phyloP scores from a whole-genome alignment of 2,329 filamentous ascomycete species.

The Penicillium sp. region DNA sequence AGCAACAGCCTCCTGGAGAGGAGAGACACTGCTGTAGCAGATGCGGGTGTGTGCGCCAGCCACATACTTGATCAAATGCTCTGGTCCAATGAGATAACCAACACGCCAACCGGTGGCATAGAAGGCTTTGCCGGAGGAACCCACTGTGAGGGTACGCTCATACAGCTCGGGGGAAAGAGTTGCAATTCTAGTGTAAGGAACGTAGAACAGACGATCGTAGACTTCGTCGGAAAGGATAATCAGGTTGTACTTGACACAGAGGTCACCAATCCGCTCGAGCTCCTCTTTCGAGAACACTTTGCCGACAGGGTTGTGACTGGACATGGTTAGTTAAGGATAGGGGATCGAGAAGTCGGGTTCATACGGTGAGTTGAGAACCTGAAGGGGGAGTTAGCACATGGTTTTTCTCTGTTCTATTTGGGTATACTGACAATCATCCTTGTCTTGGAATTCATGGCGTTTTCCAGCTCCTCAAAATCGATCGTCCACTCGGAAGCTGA shows the following conservation, averaged over 20 bases:
- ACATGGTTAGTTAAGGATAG: conserved; percentile 2
- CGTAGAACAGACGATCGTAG: conserved; percentile 93
- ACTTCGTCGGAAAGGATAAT: conserved; percentile 92
- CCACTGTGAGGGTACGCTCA: conserved; percentile 84
- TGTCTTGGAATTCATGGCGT: conserved; percentile 77
- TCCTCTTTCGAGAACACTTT: conserved; percentile 89
- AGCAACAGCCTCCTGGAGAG: conserved; percentile 89
- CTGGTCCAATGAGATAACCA: conserved; percentile 88
- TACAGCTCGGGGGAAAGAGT: conserved; percentile 89
- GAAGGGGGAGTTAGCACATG: conserved; percentile 9
- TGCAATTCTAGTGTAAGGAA: conserved; percentile 88
- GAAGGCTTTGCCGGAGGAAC: conserved; percentile 96
- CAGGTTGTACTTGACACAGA: conserved; percentile 90
- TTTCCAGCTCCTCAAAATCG: conserved; percentile 78
- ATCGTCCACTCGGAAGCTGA: conserved; percentile 87
- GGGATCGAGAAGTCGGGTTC: conserved; percentile 16
- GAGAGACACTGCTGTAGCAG: conserved; percentile 91
- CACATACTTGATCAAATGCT: conserved; percentile 86
- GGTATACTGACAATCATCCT: conserved; percentile 79
- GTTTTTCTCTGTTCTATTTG: not conserved
- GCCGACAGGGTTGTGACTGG: conserved; percentile 83
- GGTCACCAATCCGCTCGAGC: conserved; percentile 76
- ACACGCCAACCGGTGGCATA: conserved; percentile 98
- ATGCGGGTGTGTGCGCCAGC: conserved; percentile 92
- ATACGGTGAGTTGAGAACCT: conserved; percentile 54